A percentile compares a stretch with the other conserved stretches of the same genome.
Evolutionary conservation across 2,329 filamentous ascomycete species (phyloP).

Genomic region (Pseudogymnoascus sp.): DNA sequence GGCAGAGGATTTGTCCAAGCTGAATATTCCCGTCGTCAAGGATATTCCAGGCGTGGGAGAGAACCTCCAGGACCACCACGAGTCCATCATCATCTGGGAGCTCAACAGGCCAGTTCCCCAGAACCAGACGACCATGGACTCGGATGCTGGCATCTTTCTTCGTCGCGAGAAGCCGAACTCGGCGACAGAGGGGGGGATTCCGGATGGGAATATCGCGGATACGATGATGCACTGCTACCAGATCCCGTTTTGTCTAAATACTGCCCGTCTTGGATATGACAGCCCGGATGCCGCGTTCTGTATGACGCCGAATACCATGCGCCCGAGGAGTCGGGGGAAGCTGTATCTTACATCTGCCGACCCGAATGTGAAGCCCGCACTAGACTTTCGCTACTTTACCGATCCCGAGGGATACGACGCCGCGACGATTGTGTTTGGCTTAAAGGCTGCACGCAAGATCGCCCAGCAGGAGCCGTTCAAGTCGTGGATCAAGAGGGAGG

Average conservation of each 20-base stretch:
- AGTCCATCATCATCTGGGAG: conserved; percentile 41
- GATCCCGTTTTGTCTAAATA: conserved; percentile 87
- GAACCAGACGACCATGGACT: conserved; percentile 41
- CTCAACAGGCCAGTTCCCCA: conserved; percentile 33
- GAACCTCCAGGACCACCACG: conserved; percentile 29
- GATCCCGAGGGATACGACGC: conserved; percentile 48
- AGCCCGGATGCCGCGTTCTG: conserved; percentile 42
- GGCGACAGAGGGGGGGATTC: conserved; percentile 36
- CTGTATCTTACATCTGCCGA: conserved; percentile 45
- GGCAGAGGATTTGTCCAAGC: conserved; percentile 22
- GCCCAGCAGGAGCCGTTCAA: conserved; percentile 32
- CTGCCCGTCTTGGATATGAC: conserved; percentile 63
- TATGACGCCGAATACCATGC: conserved; percentile 48
- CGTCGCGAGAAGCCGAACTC: conserved; percentile 68
- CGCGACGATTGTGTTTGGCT: conserved; percentile 35
- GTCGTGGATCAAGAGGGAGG: conserved; percentile 33
- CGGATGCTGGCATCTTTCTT: conserved; percentile 52
- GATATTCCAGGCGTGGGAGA: conserved; percentile 29
- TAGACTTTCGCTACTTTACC: conserved; percentile 48
- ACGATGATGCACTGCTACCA: conserved; percentile 98
- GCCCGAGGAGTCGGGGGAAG: conserved; percentile 51
- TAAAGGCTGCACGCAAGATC: conserved; percentile 28
- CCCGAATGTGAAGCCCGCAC: conserved; percentile 35
- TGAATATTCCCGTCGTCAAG: conserved; percentile 26
- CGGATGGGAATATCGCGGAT: conserved; percentile 69